Conservation (phyloP, 441 rosid genomes). For the Biscutella laevigata region DNA sequence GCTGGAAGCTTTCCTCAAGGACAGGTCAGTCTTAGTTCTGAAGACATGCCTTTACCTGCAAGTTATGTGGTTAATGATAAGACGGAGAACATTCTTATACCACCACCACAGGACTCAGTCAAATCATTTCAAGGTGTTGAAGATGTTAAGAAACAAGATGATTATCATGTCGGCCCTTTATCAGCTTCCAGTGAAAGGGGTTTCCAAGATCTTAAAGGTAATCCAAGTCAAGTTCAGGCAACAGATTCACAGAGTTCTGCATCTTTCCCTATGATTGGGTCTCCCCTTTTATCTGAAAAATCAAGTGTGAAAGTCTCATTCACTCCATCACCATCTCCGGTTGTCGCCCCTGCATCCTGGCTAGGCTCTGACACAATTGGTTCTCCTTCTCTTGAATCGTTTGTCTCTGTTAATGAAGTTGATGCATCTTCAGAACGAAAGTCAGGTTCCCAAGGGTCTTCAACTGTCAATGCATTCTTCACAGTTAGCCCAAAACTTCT, state of each 20-base stretch:
- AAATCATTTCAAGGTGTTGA: conserved; percentile 41
- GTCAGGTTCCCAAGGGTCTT: conserved; percentile 44
- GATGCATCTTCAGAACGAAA: conserved; percentile 59
- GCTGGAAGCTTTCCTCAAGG: conserved; percentile 89
- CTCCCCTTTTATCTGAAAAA: conserved; percentile 85
- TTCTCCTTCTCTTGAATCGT: conserved; percentile 65
- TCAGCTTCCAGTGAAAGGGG: conserved; percentile 51
- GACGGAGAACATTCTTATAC: conserved; percentile 33
- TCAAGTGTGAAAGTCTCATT: conserved; percentile 52
- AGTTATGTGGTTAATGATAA: conserved; percentile 43
- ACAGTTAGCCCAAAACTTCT: conserved; percentile 61
- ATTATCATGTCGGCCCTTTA: conserved; percentile 41
- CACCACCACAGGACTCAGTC: conserved; percentile 41
- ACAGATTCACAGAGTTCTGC: conserved; percentile 69
- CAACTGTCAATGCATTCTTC: conserved; percentile 43
- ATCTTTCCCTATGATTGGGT: conserved; percentile 49
- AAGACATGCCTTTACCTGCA: conserved; percentile 48
- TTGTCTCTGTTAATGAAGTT: conserved; percentile 50
- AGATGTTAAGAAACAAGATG: conserved; percentile 41
- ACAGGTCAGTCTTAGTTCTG: conserved; percentile 84
- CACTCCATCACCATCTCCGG: conserved; percentile 62
- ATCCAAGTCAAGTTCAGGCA: conserved; percentile 33
- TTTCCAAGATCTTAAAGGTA: conserved; percentile 36
- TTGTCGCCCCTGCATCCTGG: conserved; percentile 82
- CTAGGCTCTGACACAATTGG: conserved; percentile 43